A percentile compares a stretch with the other conserved stretches of the same genome.
phyloP scores from a whole-genome alignment of 176 grass and related monocot species.

The Ampelocalamus luodianensis region DNA sequence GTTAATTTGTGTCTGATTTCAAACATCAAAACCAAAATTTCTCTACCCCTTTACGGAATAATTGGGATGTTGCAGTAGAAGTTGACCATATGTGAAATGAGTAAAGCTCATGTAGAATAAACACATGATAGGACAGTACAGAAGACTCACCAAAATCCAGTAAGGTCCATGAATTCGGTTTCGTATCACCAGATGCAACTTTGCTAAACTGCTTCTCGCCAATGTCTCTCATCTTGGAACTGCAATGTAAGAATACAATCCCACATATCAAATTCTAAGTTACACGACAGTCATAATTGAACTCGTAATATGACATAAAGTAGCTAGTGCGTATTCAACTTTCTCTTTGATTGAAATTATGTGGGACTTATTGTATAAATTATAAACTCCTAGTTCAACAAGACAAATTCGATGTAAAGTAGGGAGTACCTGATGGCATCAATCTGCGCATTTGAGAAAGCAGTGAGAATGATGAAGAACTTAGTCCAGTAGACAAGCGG shows the following conservation, averaged over 20 bases:
- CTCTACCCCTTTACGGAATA: not conserved
- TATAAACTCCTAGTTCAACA: not conserved
- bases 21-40: slow-evolving; percentile 1
- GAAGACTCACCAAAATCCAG: slow-evolving; percentile 77
- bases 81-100: slow-evolving; percentile 25
- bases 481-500: slow-evolving; percentile 96
- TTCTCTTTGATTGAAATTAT: not conserved
- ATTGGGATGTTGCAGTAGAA: slow-evolving; percentile 6
- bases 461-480: slow-evolving; percentile 95
- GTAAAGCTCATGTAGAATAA: slow-evolving; percentile 13
- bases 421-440: slow-evolving; percentile 79
- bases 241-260: slow-evolving; percentile 39
- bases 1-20: not conserved
- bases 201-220: slow-evolving; percentile 83
- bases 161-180: slow-evolving; percentile 93
- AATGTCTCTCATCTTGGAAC: slow-evolving; percentile 87
- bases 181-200: slow-evolving; percentile 87
- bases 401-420: not conserved
- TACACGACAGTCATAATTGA: not conserved
- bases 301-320: not conserved
- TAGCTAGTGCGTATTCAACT: not conserved
- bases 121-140: not conserved
- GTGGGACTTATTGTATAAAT: not conserved
- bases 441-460: slow-evolving; percentile 93
- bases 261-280: not conserved